Evolutionary conservation across 2,329 filamentous ascomycete species (phyloP).

Genomic region (Ambrosiella cleistominuta): DNA sequence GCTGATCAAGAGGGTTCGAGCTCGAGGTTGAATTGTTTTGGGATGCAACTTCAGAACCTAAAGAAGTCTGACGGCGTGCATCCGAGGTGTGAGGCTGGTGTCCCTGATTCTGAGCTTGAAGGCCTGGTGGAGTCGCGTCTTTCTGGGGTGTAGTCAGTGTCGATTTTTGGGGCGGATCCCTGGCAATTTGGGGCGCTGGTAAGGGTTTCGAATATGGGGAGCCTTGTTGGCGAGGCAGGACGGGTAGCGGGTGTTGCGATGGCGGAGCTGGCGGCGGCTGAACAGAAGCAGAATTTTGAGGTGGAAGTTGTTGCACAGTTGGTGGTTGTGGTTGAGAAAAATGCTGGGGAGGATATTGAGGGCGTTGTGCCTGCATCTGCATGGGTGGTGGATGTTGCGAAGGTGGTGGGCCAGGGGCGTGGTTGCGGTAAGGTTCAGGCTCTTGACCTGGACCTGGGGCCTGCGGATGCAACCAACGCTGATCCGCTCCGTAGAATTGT

Average conservation of each 20-base stretch:
- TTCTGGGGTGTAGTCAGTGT: constrained; percentile 8
- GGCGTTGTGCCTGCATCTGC: background rate
- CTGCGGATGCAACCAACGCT: background rate
- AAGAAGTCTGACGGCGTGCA: background rate
- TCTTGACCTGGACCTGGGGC: too few species aligned
- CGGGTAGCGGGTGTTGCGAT: constrained; percentile 17
- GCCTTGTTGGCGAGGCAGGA: constrained; percentile 19
- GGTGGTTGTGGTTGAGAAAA: background rate
- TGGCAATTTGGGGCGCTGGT: constrained; percentile 3
- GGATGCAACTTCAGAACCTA: background rate
- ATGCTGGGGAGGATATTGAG: background rate
- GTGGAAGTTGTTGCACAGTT: constrained; percentile 15
- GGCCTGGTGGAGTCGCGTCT: constrained; percentile 5
- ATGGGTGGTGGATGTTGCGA: background rate
- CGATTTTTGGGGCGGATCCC: constrained; percentile 4
- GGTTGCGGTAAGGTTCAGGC: too few species aligned
- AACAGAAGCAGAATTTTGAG: constrained; percentile 15
- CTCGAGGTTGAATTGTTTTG: background rate
- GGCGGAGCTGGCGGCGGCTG: constrained; percentile 14
- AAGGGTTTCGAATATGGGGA: constrained; percentile 14
- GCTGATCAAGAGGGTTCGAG: background rate
- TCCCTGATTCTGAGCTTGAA: constrained; percentile 7
- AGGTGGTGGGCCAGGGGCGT: background rate
- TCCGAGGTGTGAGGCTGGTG: background rate
- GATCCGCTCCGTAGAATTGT: constrained; percentile 1